These are phyloP conservation scores for Paecilomyces fulvus DNA, from an alignment of 2,329 filamentous ascomycete species.

Conservation along the genomic window DNA sequence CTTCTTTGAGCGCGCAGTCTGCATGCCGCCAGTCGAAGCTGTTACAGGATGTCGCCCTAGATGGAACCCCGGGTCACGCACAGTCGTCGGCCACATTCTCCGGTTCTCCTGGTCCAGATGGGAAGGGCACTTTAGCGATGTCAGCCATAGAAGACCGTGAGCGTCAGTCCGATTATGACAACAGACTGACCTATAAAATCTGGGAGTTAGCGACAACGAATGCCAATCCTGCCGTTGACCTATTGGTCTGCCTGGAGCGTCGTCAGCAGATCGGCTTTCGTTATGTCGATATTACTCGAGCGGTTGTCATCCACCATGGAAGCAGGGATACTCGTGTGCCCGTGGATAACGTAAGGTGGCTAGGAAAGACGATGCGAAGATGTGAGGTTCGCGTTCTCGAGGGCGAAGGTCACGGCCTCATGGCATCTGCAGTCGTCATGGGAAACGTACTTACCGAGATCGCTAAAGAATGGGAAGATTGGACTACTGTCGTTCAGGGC, in stretches of 20 bases:
- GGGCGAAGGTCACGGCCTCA: constrained; percentile 87
- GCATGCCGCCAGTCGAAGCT: not conserved
- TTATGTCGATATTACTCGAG: constrained; percentile 88
- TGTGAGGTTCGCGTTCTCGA: constrained; percentile 88
- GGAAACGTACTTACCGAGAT: constrained; percentile 91
- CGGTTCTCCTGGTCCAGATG: not conserved
- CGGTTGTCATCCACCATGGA: constrained; percentile 90
- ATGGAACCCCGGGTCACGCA: not conserved
- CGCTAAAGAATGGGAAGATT: constrained; percentile 85
- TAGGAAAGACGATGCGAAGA: constrained; percentile 84
- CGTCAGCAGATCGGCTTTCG: constrained; percentile 88
- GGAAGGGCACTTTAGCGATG: not conserved
- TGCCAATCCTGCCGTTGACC: constrained; percentile 86
- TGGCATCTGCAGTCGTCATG: constrained; percentile 93
- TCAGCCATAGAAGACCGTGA: constrained; percentile 21
- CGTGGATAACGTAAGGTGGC: constrained; percentile 89
- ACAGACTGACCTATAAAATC: constrained; percentile 79
- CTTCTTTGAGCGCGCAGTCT: not conserved
- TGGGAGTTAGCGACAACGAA: constrained; percentile 88
- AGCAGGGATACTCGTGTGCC: constrained; percentile 84
- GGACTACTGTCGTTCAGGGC: constrained; percentile 53
- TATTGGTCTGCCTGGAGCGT: constrained; percentile 86
- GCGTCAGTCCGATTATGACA: constrained; percentile 56
- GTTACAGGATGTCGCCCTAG: not conserved
- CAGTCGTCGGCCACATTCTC: not conserved